A percentile compares a stretch with the other conserved stretches of the same genome.
Conservation (phyloP, 2,329 filamentous ascomycete genomes). For the Colletotrichum scovillei region DNA sequence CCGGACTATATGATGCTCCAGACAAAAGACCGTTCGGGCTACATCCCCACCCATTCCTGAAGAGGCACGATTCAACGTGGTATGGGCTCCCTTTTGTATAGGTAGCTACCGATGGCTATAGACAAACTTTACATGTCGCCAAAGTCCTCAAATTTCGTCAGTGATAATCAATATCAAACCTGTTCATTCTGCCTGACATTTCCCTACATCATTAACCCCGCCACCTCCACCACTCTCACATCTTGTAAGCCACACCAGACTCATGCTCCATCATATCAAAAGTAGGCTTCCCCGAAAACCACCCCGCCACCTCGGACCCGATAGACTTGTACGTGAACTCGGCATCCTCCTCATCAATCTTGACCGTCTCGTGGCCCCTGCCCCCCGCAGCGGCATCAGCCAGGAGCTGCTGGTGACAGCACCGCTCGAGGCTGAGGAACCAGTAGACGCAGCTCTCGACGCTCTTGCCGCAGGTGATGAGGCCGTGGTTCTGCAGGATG, state of each 20-base stretch:
- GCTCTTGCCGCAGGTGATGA: constrained; percentile 61
- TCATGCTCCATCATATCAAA: constrained; percentile 67
- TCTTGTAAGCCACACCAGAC: constrained; percentile 23
- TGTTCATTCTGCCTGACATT: too few relatives aligned
- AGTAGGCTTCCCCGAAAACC: constrained; percentile 77
- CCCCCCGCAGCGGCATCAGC: constrained; percentile 71
- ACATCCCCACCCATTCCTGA: too few relatives aligned
- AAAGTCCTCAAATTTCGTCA: too few relatives aligned
- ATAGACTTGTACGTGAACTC: constrained; percentile 74
- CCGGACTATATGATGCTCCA: too few relatives aligned
- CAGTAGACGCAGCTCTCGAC: constrained; percentile 65
- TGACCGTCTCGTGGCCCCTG: constrained; percentile 71
- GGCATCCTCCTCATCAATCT: constrained; percentile 77
- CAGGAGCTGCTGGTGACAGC: constrained; percentile 60
- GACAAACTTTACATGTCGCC: too few relatives aligned
- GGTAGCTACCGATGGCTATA: too few relatives aligned
- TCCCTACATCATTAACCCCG: background rate
- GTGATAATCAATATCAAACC: too few relatives aligned
- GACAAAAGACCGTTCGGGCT: too few relatives aligned
- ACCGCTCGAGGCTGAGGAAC: constrained; percentile 64
- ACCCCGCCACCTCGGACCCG: constrained; percentile 71
- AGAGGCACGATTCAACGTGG: too few relatives aligned
- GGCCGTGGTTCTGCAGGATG: constrained; percentile 65
- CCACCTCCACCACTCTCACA: background rate
- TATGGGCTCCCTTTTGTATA: too few relatives aligned